Evolutionary conservation across 2,329 filamentous ascomycete genomes (phyloP).

Genomic region (Penicillium sp.): DNA sequence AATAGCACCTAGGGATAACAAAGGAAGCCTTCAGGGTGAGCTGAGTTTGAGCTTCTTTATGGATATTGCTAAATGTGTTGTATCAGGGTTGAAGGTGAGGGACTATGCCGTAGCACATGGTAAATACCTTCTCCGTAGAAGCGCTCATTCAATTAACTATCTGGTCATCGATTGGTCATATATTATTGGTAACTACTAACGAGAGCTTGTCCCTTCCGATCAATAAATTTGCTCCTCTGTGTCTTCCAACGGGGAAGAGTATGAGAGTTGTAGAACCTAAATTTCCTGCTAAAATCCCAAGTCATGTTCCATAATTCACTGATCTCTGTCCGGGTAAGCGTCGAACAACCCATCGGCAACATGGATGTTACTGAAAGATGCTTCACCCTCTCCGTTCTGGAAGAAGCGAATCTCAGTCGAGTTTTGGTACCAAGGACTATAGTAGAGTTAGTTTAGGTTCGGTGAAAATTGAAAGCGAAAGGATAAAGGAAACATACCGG

Average conservation of each 20-base stretch:
- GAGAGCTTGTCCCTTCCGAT: background rate
- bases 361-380: background rate
- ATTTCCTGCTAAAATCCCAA: too few species aligned
- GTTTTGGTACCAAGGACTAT: background rate
- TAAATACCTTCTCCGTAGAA: background rate
- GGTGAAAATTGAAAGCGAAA: background rate
- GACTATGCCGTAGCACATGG: background rate
- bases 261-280: background rate
- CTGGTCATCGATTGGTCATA: background rate
- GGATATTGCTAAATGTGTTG: background rate
- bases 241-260: accelerated
- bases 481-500: background rate
- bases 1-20: background rate
- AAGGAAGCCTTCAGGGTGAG: background rate
- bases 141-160: background rate
- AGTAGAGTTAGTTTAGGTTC: background rate
- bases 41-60: background rate
- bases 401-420: background rate
- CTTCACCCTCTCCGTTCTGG: background rate
- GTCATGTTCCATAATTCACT: background rate
- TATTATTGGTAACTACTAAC: background rate
- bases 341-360: background rate
- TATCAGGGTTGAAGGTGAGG: background rate
- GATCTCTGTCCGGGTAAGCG: background rate
- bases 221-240: background rate